A percentile compares a stretch with the other conserved stretches of the same genome.
Conservation (phyloP, 495 filamentous ascomycete species). For the Astrothelium subdiscretum region DNA sequence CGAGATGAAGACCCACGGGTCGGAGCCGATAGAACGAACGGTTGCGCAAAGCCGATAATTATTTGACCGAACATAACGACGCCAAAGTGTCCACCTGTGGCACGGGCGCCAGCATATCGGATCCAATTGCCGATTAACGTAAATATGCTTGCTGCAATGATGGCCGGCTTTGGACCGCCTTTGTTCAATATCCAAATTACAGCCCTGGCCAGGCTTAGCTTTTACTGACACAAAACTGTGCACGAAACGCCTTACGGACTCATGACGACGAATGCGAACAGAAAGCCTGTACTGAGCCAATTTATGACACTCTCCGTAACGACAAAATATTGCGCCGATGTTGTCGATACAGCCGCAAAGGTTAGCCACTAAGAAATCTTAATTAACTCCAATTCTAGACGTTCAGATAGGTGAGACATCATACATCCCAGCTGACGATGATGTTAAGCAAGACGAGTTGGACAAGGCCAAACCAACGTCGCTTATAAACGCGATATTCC, state of each 20-base stretch:
- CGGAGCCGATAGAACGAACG: constrained; percentile 82
- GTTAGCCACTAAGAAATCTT: constrained; percentile 64
- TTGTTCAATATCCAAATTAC: constrained; percentile 69
- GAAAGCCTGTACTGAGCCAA: constrained; percentile 78
- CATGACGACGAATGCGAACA: constrained; percentile 69
- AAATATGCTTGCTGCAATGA: constrained; percentile 60
- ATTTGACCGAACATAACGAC: constrained; percentile 92
- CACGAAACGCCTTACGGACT: constrained; percentile 62
- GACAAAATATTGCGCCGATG: constrained; percentile 62
- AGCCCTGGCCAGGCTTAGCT: constrained; percentile 27
- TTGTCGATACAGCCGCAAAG: constrained; percentile 73
- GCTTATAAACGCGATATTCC: constrained; percentile 69
- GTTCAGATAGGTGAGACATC: not conserved
- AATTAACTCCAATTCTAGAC: not conserved
- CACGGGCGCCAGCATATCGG: constrained; percentile 68
- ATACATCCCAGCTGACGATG: constrained; percentile 89
- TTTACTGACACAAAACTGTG: not conserved
- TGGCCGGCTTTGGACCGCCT: constrained; percentile 66
- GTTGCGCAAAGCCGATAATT: constrained; percentile 77
- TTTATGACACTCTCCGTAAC: constrained; percentile 72
- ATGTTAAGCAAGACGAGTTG: constrained; percentile 84
- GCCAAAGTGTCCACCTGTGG: constrained; percentile 51
- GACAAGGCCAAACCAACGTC: constrained; percentile 76
- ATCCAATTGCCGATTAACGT: constrained; percentile 84
- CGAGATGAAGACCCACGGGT: constrained; percentile 36